A percentile compares a stretch with the other conserved stretches of the same genome.
Conservation (phyloP, 345 rosid genomes). For the Brassica napus region DNA sequence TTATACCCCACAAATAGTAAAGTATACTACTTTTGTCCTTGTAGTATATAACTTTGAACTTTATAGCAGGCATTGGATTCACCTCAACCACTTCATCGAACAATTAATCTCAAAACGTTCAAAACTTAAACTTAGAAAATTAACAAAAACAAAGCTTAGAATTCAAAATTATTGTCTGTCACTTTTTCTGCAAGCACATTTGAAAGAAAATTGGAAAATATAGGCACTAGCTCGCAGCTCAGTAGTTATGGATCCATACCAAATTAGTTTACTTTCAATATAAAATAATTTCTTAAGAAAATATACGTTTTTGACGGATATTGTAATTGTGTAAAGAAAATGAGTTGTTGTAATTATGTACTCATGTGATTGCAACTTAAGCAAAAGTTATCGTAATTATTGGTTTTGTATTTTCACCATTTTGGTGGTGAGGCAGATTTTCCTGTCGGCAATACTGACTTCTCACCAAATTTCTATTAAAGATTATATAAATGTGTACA, state of each 20-base stretch:
- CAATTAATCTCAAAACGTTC: background rate
- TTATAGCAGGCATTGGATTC: slow-evolving; percentile 39
- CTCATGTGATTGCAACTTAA: slow-evolving; percentile 23
- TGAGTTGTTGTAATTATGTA: slow-evolving; percentile 19
- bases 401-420: slow-evolving; percentile 42
- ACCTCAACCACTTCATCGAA: slow-evolving; percentile 29
- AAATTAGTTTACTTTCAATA: background rate
- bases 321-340: background rate
- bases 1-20: slow-evolving; percentile 43
- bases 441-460: slow-evolving; percentile 86
- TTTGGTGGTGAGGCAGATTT: slow-evolving; percentile 61
- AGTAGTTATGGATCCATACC: background rate
- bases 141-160: background rate
- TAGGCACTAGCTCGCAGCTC: background rate
- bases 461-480: slow-evolving; percentile 57
- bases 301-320: background rate
- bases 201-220: background rate
- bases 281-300: background rate
- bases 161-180: background rate
- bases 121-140: background rate
- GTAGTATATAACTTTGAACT: slow-evolving; percentile 29
- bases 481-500: background rate
- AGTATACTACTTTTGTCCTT: slow-evolving; percentile 31
- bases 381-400: slow-evolving; percentile 43
- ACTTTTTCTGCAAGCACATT: background rate